Evolutionary conservation across 2,329 filamentous ascomycete species (phyloP).

Genomic region (Claviceps africana): DNA sequence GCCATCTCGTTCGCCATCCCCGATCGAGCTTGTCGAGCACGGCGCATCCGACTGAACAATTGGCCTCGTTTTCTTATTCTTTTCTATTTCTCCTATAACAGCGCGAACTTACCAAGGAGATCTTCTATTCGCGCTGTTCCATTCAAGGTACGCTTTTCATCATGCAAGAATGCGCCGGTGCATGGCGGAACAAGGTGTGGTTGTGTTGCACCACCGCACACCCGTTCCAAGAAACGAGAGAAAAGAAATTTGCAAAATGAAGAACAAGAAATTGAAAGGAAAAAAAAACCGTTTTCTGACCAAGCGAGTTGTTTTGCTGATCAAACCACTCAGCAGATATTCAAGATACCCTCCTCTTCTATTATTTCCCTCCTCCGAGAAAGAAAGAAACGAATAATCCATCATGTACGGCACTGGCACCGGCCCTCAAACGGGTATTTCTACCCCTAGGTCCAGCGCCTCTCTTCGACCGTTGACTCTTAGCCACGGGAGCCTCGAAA

Average conservation of each 20-base stretch:
- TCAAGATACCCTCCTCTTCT: conserved; percentile 27
- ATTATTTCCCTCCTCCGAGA: not conserved
- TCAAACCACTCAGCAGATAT: conserved; percentile 11
- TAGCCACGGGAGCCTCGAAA: conserved; percentile 87
- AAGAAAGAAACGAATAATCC: conserved; percentile 8
- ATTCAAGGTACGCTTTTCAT: conserved; percentile 18
- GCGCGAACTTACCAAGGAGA: conserved; percentile 6
- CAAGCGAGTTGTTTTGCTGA: not conserved
- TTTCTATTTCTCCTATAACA: not conserved
- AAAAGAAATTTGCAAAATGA: too few species aligned
- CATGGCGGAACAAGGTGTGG: not conserved
- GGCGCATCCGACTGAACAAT: conserved; percentile 2
- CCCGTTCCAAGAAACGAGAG: not conserved
- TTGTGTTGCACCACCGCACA: not conserved
- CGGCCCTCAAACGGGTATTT: conserved; percentile 87
- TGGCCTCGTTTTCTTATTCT: not conserved
- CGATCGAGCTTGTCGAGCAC: conserved; percentile 5
- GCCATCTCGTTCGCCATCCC: conserved; percentile 6
- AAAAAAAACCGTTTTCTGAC: not conserved
- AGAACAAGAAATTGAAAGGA: not conserved
- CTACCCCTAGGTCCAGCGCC: conserved; percentile 84
- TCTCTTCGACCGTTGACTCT: conserved; percentile 86
- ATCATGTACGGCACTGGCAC: conserved; percentile 77
- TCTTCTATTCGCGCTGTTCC: conserved; percentile 14
- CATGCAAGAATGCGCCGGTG: not conserved